Base-by-base conservation (phyloP, 352 stramenopile genomes). In the Pythium chondricola region DNA sequence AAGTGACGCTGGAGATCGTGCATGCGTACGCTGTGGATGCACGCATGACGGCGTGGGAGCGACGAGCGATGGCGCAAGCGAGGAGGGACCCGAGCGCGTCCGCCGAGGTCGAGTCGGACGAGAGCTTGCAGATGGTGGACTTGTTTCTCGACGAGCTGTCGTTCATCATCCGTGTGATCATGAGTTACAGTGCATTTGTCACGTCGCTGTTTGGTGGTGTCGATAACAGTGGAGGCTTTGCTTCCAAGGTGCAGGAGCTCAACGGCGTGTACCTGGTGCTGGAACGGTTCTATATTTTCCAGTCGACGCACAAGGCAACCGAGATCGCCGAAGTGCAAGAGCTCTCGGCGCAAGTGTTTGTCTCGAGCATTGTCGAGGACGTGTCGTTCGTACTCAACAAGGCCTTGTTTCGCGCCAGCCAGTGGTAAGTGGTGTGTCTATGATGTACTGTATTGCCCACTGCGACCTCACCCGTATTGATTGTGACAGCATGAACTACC, bases 81-180 rank as follows among this genome's bases (percentile, higher is more conserved):
- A 56, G 71, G n/a, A 60, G 67, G 29, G 64, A 75, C 24, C 48
- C 63, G 4, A 47, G 48, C 11, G 57, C 70, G 2, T 35, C 62
- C 17, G 58, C 43, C 21, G 56, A 55, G 16, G 61, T 79, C 10
- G 83, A 91, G 37, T 64, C 80, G 8, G 83, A 93, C 50, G 83
- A 93, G 62, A 90, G 77, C 58, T 60, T 93, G 25, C 82, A 93
- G 56, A 93, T 93, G 83, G 69, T 91, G 41, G 79, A 93, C 40
- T 56, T 91, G 43, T 84, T 88, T 36, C 52, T 93, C 39, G 83
- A 93, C 44, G 80, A 93, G 48, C 38, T 90, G 16, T 71, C 78
- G 17, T 87, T 85, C 60, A 71, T 93, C 36, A 71, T 90, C 16
- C 77, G 79, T 21, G 58, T 88, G 17, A 52, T 89, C 24, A 73